Evolutionary conservation across 345 rosid genomes (phyloP), one percentile per base, ranked within the genome.

Genomic region (Kandelia obovata): DNA sequence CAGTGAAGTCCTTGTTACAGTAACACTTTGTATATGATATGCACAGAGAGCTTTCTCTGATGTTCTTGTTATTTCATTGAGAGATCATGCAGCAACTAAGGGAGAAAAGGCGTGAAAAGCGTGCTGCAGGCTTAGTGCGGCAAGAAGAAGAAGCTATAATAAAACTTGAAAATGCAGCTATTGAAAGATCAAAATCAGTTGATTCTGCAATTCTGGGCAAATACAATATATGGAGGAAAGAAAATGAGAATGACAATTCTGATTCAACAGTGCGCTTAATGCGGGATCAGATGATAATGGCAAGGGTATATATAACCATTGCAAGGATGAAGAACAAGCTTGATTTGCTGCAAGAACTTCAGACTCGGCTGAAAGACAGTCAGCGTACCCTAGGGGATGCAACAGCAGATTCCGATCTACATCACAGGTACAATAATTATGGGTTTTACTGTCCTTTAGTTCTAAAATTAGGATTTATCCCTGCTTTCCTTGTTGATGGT

Each of bases 271-370:
- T 92, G 19, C 91, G 96, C 77, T 79, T 96, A 82, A 89, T 96
- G 81, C 77, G 97, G 58, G 99, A 96, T 78, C 99, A 96, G 80
- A 84, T 89, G 72, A 90, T 96, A 78, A 90, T 96, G 99, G 95
- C 97, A 69, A 90, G 85, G 81, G 98, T 90, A 72, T 96, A 90
- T 73, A 43, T 79, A 62, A 78, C 92, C 63, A 83, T 96, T 68
- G 98, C 99, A 43, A 90, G 85, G 83, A 69, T 89, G 75, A 96
- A 86, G 80, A 83, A 82, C 81, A 92, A 86, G 79, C 80, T 28
- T 59, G 94, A 80, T 49, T 75, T 96, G 80, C 83, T 69, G 47
- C 87, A 82, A 65, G 98, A 96, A 60, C 86, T 96, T 61, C 97
- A 89, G 77, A 70, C 79, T 65, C 83, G 90, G 60, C 82, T 96